phyloP scores from a whole-genome alignment of 495 filamentous ascomycete species.

The Podospora sp. region DNA sequence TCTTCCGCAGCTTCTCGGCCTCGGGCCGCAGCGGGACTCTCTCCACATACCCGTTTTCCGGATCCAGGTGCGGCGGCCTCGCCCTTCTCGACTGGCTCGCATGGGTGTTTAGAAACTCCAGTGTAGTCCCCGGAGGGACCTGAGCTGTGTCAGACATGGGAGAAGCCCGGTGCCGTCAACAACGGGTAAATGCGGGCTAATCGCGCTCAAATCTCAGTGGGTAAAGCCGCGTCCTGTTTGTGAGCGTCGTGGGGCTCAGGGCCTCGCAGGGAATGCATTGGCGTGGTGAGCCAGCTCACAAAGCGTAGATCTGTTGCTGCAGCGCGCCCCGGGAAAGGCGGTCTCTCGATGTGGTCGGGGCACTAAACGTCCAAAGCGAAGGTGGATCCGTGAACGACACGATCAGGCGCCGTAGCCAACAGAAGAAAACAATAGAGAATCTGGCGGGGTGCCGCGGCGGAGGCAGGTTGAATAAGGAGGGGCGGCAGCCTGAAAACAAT shows the following conservation, averaged over 20 bases:
- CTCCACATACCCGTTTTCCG: conserved; percentile 20
- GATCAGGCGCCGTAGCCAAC: neutral
- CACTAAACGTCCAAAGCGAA: neutral
- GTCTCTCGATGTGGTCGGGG: conserved; percentile 8
- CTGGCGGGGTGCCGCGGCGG: neutral
- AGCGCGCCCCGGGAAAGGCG: neutral
- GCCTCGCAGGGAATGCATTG: conserved; percentile 16
- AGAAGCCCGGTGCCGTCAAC: conserved; percentile 1
- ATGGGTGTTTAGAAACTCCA: conserved; percentile 28
- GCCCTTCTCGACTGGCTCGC: conserved; percentile 23
- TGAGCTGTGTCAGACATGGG: conserved; percentile 28
- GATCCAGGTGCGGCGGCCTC: conserved; percentile 30
- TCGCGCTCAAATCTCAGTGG: conserved; percentile 12
- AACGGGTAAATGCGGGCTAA: conserved; percentile 21
- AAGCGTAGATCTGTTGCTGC: conserved; percentile 5
- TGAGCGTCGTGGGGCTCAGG: conserved; percentile 12
- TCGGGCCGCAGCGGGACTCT: conserved; percentile 33
- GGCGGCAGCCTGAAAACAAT: conserved; percentile 7
- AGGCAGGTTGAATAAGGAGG: conserved; percentile 2
- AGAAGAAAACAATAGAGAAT: neutral
- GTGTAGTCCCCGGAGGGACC: conserved; percentile 27
- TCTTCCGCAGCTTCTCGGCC: conserved; percentile 35
- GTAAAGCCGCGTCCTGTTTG: conserved; percentile 12
- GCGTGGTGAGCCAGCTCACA: conserved; percentile 5
- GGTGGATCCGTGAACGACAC: neutral